Percentiles rank a stretch among this genome's conserved stretches.
Evolutionary conservation across 2,329 filamentous ascomycete species (phyloP).

Genomic region (Dactylellina haptotyla): DNA sequence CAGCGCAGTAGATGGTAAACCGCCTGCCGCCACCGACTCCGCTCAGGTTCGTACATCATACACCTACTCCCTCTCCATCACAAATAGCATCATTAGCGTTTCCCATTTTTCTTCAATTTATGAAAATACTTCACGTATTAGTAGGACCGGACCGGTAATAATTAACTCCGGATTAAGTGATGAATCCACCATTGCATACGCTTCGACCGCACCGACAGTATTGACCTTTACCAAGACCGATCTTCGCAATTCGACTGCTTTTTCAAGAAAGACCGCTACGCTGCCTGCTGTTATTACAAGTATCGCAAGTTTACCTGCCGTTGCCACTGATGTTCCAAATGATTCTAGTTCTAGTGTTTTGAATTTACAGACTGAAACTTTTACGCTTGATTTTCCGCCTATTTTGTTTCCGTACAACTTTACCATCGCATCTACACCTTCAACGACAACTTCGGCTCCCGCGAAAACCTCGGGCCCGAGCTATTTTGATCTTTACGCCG

Average conservation of each 20-base stretch:
- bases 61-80: constrained; percentile 45
- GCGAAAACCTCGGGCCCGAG: not conserved
- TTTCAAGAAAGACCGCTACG: constrained; percentile 33
- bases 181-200: constrained; percentile 41
- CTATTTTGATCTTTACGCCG: constrained; percentile 35
- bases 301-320: constrained; percentile 34
- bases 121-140: constrained; percentile 50
- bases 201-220: constrained; percentile 46
- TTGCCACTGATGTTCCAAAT: constrained; percentile 21
- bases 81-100: constrained; percentile 42
- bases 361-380: constrained; percentile 1
- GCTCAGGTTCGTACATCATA: constrained; percentile 45
- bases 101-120: constrained; percentile 45
- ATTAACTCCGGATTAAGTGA: constrained; percentile 53
- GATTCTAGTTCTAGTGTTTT: constrained; percentile 22
- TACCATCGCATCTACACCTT: not conserved
- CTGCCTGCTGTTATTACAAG: constrained; percentile 29
- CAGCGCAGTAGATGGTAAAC: constrained; percentile 32
- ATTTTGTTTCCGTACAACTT: constrained; percentile 42
- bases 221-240: constrained; percentile 46
- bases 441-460: not conserved
- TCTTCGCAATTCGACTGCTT: constrained; percentile 40
- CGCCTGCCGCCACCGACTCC: constrained; percentile 2
- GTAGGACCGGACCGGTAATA: constrained; percentile 47
- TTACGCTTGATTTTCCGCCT: constrained; percentile 29